Percentiles rank a stretch among this genome's conserved stretches.
Evolutionary conservation across 208 protist genomes (phyloP).

Genomic region (Wallacemonas sp.): DNA sequence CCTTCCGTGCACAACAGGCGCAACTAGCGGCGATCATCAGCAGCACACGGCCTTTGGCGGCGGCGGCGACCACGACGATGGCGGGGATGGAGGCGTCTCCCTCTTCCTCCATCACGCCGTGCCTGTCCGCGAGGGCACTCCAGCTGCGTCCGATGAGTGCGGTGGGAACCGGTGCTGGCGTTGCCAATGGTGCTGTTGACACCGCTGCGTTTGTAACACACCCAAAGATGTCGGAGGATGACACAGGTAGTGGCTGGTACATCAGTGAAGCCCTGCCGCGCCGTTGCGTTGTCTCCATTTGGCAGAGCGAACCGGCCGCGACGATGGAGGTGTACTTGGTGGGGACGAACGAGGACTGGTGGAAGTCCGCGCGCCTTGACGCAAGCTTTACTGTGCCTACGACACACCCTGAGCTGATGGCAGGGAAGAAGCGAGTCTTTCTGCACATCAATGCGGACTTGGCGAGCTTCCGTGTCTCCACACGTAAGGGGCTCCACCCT

Average conservation of each 20-base stretch:
- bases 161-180: not conserved
- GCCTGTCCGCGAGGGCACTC: not conserved
- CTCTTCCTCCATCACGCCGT: slow-evolving; percentile 2
- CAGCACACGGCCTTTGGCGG: not conserved
- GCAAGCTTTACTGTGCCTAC: not conserved
- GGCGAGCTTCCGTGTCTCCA: slow-evolving; percentile 6
- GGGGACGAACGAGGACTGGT: not conserved
- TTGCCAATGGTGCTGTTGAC: not conserved
- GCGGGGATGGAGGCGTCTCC: no score
- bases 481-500: not conserved
- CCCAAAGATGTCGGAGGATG: slow-evolving; percentile 1
- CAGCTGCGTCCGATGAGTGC: not conserved
- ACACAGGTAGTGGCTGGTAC: not conserved
- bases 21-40: not conserved
- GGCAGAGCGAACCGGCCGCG: slow-evolving; percentile 8
- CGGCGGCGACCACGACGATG: no score
- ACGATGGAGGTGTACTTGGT: slow-evolving; percentile 2
- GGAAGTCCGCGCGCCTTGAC: not conserved
- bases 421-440: slow-evolving; percentile 11
- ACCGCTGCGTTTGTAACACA: not conserved
- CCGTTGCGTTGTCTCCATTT: slow-evolving; percentile 10
- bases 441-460: slow-evolving; percentile 5
- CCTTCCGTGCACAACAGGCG: not conserved
- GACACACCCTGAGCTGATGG: slow-evolving; percentile 5
- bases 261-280: slow-evolving; percentile 9